Conservation (phyloP, 495 filamentous ascomycete genomes). For the Corynascus novoguineensis region DNA sequence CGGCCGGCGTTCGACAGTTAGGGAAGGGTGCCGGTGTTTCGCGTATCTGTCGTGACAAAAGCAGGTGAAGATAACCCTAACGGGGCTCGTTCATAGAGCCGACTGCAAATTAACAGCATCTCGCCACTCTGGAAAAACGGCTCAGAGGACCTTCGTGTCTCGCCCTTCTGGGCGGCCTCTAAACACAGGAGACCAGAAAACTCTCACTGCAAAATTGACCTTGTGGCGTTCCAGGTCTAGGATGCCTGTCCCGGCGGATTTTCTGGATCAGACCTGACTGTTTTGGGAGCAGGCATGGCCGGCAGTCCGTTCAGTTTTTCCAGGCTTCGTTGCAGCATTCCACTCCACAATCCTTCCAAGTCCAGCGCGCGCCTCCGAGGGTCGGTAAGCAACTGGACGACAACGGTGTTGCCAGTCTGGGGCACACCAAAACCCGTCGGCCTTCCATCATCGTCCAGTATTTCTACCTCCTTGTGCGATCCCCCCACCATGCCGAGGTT, state of each 20-base stretch:
- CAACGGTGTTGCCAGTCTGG: conserved; percentile 53
- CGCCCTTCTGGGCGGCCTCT: no score
- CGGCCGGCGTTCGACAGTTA: no score
- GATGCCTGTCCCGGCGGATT: background rate
- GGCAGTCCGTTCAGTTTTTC: conserved; percentile 1
- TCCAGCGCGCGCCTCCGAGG: conserved; percentile 77
- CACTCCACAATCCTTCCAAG: conserved; percentile 74
- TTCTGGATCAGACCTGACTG: background rate
- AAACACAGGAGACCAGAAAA: no score
- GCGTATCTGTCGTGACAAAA: no score
- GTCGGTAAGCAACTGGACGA: conserved; percentile 88
- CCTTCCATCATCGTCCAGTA: conserved; percentile 40
- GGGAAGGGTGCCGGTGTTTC: no score
- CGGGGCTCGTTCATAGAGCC: no score
- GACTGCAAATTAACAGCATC: no score
- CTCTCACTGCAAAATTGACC: background rate
- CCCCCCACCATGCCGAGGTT: conserved; percentile 68
- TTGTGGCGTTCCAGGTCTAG: background rate
- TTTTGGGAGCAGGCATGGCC: background rate
- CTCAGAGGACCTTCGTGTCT: no score
- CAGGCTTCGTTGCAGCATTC: conserved; percentile 20
- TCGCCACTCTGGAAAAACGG: no score
- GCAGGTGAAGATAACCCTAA: no score
- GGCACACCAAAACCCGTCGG: conserved; percentile 72
- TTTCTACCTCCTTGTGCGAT: conserved; percentile 36